phyloP scores from a whole-genome alignment of 2,329 filamentous ascomycete species.

The Neofusicoccum kwambonambiense region DNA sequence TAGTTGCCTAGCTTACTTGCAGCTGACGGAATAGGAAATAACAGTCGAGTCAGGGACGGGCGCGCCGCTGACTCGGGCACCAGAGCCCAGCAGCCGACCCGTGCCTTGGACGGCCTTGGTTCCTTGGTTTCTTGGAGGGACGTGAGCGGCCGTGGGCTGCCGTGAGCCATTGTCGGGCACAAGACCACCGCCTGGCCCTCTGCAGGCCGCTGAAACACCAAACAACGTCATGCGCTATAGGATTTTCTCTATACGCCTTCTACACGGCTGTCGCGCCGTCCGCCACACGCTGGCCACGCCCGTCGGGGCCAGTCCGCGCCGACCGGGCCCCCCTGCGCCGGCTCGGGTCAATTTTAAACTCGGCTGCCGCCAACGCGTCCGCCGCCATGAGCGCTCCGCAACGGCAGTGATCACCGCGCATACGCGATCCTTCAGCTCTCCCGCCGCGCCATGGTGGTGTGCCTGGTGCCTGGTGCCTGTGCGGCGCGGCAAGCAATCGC shows the following conservation, averaged over 20 bases:
- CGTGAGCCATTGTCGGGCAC: no score
- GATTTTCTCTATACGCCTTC: not conserved
- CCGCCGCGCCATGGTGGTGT: not conserved
- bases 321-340: not conserved
- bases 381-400: not conserved
- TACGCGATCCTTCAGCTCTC: not conserved
- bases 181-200: not conserved
- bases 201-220: not conserved
- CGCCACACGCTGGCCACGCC: not conserved
- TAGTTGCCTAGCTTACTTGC: not conserved
- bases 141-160: no score
- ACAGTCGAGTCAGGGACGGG: not conserved
- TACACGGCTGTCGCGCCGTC: not conserved
- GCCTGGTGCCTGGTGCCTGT: not conserved
- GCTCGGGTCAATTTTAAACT: constrained; percentile 10
- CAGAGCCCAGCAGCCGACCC: not conserved
- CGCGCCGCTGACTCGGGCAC: not conserved
- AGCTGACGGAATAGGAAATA: not conserved
- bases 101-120: not conserved
- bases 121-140: not conserved
- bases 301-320: not conserved
- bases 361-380: not conserved
- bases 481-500: constrained; percentile 9
- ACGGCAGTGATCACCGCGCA: not conserved
- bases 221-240: not conserved